phyloP scores from a whole-genome alignment of 306 rosid species.

The Inga leiocalycina region DNA sequence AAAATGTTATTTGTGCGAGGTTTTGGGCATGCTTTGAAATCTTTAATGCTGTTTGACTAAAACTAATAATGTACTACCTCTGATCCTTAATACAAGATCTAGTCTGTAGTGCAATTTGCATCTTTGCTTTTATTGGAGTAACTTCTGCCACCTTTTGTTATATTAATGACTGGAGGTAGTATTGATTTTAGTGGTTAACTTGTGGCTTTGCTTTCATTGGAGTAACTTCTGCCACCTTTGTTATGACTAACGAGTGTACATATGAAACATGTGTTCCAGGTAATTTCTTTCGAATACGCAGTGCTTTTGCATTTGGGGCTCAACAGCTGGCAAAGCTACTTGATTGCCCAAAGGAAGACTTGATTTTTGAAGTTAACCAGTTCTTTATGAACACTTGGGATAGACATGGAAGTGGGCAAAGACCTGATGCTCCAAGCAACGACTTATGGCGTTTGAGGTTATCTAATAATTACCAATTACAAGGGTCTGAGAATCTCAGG shows the following conservation, averaged over 20 bases:
- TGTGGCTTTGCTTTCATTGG: slow-evolving; percentile 1
- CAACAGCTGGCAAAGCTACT: slow-evolving; percentile 82
- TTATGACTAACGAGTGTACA: slow-evolving; percentile 29
- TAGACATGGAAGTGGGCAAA: slow-evolving; percentile 94
- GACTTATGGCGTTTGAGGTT: slow-evolving; percentile 57
- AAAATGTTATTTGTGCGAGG: background rate
- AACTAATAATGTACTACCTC: background rate
- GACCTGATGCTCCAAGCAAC: slow-evolving; percentile 89
- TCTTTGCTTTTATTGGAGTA: too few species aligned
- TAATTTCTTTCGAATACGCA: slow-evolving; percentile 96
- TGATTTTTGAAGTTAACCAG: slow-evolving; percentile 77
- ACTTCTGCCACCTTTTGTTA: too few species aligned
- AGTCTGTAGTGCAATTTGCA: too few species aligned
- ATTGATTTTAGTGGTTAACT: background rate
- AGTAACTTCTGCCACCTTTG: background rate
- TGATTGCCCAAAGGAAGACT: slow-evolving; percentile 83
- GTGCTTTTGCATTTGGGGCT: slow-evolving; percentile 99
- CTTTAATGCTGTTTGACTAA: background rate
- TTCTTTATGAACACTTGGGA: slow-evolving; percentile 97
- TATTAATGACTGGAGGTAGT: background rate
- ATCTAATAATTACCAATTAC: slow-evolving; percentile 54
- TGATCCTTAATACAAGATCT: too few species aligned
- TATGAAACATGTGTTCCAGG: slow-evolving; percentile 56
- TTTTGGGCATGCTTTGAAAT: slow-evolving; percentile 13
- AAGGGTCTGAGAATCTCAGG: slow-evolving; percentile 54